Conservation (phyloP, 2,329 filamentous ascomycete species). For the Fusarium tricinctum region DNA sequence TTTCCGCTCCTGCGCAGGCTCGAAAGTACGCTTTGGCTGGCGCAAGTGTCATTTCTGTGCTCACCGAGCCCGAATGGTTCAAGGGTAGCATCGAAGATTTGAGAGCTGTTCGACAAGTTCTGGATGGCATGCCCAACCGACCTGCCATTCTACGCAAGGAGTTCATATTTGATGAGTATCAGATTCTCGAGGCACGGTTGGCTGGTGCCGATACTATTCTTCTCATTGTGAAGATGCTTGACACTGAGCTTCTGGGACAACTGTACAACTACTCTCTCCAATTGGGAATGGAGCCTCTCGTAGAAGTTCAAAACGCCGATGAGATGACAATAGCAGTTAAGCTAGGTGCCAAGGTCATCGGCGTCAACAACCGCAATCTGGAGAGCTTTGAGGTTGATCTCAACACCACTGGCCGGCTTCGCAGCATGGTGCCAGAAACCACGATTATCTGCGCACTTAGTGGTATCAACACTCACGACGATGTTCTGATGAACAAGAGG, state of each 20-base stretch:
- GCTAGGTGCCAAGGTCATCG: conserved; percentile 90
- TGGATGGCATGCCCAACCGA: conserved; percentile 92
- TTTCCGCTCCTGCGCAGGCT: conserved; percentile 91
- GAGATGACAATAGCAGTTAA: conserved; percentile 92
- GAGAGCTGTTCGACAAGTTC: conserved; percentile 84
- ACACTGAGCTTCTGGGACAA: conserved; percentile 76
- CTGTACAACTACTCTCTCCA: conserved; percentile 91
- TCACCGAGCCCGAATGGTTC: conserved; percentile 99
- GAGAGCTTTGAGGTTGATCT: conserved; percentile 98
- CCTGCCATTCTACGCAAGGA: conserved; percentile 95
- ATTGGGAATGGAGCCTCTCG: conserved; percentile 96
- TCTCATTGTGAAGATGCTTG: conserved; percentile 98
- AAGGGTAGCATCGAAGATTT: conserved; percentile 97
- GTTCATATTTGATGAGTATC: conserved; percentile 98
- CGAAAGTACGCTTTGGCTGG: conserved; percentile 92
- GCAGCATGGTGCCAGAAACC: conserved; percentile 85
- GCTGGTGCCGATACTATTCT: conserved; percentile 95
- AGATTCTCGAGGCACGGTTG: conserved; percentile 93
- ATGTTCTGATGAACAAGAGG: conserved; percentile 88
- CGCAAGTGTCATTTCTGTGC: conserved; percentile 96
- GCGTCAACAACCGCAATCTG: conserved; percentile 97
- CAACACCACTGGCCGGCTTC: conserved; percentile 88
- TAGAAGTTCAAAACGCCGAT: conserved; percentile 94
- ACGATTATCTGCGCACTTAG: conserved; percentile 95
- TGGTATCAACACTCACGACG: conserved; percentile 89